Percentiles rank a stretch among this genome's conserved stretches.
phyloP scores from a whole-genome alignment of 2,329 filamentous ascomycete species.

The Botrytis porri region DNA sequence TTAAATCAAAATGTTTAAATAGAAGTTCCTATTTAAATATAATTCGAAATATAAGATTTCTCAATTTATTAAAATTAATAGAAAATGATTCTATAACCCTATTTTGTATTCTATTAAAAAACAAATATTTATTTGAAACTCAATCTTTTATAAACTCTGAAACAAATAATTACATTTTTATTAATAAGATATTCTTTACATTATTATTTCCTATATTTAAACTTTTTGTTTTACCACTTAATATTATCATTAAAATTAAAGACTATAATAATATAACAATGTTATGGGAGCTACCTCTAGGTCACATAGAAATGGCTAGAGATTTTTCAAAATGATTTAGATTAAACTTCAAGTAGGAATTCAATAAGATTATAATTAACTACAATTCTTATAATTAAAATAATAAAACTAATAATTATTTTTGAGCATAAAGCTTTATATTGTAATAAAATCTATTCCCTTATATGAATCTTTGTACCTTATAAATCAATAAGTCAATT shows the following conservation, averaged over 20 bases:
- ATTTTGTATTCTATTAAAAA: not conserved
- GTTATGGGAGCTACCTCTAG: no score
- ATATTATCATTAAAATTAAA: not conserved
- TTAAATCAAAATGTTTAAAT: not conserved
- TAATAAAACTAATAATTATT: no score
- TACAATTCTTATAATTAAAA: no score
- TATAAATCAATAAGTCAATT: no score
- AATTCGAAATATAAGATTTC: not conserved
- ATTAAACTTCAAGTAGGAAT: no score
- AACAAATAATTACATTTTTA: not conserved
- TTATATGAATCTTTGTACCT: no score
- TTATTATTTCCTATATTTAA: not conserved
- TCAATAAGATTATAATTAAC: no score
- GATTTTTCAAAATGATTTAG: no score
- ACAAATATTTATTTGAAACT: accelerated
- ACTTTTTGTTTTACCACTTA: accelerated
- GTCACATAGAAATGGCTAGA: no score
- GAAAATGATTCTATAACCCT: not conserved
- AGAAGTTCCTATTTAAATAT: not conserved
- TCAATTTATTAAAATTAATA: not conserved
- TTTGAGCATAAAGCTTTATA: no score
- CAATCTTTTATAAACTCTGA: accelerated
- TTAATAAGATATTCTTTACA: not conserved
- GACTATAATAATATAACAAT: not conserved
- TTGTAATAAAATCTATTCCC: no score